phyloP scores from a whole-genome alignment of 306 rosid genomes.

The Cyamopsis tetragonoloba region DNA sequence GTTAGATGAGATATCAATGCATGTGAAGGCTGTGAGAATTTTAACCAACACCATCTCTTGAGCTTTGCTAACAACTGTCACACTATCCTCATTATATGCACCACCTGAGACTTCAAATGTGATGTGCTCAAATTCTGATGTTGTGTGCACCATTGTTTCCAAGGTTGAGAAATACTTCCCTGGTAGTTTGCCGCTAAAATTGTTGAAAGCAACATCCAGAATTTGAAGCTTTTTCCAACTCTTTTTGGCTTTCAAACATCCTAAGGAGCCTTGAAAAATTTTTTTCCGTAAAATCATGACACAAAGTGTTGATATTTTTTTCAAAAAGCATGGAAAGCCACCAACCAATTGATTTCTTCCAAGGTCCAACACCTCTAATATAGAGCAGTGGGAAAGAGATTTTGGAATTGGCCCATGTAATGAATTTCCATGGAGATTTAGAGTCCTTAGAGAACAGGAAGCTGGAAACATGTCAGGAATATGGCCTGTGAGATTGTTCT shows the following conservation, averaged over 20 bases:
- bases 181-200: conserved; percentile 30
- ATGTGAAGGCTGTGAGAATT: conserved; percentile 22
- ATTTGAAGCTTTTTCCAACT: conserved; percentile 39
- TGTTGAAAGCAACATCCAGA: conserved; percentile 36
- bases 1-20: conserved; percentile 42
- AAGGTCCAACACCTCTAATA: conserved; percentile 23
- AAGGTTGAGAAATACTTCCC: background rate
- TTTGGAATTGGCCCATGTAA: conserved; percentile 32
- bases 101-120: background rate
- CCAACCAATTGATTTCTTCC: conserved; percentile 25
- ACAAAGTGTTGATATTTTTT: conserved; percentile 11
- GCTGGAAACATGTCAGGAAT: conserved; percentile 3
- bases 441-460: conserved; percentile 22
- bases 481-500: conserved; percentile 10
- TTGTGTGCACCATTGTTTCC: conserved; percentile 22
- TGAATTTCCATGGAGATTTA: conserved; percentile 20
- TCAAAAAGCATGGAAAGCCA: conserved; percentile 31
- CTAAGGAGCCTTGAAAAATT: conserved; percentile 13
- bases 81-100: conserved; percentile 27
- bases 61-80: conserved; percentile 31
- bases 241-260: background rate
- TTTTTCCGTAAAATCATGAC: conserved; percentile 39
- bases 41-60: conserved; percentile 14
- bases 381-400: conserved; percentile 15
- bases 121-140: background rate